Percentiles rank a stretch among this genome's conserved stretches.
Conservation (phyloP, 1,284 basidiomycete genomes). For the Heterobasidion occidentale region DNA sequence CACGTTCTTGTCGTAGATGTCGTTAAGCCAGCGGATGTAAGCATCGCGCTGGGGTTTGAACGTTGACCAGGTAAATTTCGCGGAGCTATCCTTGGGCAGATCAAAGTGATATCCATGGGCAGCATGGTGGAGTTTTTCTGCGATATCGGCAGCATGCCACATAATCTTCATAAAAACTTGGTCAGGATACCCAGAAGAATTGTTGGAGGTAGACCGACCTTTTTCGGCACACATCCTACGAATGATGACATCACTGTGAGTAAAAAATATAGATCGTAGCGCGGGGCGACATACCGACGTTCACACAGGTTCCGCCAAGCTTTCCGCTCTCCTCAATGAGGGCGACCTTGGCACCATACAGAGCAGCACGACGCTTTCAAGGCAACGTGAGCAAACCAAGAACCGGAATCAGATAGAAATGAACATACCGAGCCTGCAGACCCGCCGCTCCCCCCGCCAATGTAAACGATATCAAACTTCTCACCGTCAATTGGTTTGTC, state of each 20-base stretch:
- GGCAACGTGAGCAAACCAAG: background rate
- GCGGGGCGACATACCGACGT: conserved; percentile 59
- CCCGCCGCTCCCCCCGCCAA: conserved; percentile 83
- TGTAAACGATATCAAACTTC: conserved; percentile 74
- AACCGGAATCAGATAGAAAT: background rate
- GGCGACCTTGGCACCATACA: conserved; percentile 91
- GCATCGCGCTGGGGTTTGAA: conserved; percentile 95
- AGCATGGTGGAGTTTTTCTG: conserved; percentile 72
- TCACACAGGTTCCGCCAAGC: conserved; percentile 96
- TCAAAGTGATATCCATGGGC: conserved; percentile 72
- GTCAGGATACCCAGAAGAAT: background rate
- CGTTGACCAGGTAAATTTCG: conserved; percentile 83
- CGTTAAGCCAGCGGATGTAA: conserved; percentile 88
- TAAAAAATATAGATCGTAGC: background rate
- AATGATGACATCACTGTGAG: background rate
- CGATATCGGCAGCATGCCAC: conserved; percentile 97
- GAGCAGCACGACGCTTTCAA: conserved; percentile 76
- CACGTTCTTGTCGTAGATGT: conserved; percentile 88
- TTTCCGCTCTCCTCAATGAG: conserved; percentile 75
- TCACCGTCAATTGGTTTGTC: conserved; percentile 47
- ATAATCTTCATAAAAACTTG: conserved; percentile 62
- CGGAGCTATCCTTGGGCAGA: conserved; percentile 25
- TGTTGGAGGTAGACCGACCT: conserved; percentile 32
- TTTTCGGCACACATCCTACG: conserved; percentile 83
- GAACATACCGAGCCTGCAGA: conserved; percentile 63